A percentile compares a stretch with the other conserved stretches of the same genome.
Evolutionary conservation across 441 rosid genomes (phyloP).

Genomic region (Mallotus japonicus): DNA sequence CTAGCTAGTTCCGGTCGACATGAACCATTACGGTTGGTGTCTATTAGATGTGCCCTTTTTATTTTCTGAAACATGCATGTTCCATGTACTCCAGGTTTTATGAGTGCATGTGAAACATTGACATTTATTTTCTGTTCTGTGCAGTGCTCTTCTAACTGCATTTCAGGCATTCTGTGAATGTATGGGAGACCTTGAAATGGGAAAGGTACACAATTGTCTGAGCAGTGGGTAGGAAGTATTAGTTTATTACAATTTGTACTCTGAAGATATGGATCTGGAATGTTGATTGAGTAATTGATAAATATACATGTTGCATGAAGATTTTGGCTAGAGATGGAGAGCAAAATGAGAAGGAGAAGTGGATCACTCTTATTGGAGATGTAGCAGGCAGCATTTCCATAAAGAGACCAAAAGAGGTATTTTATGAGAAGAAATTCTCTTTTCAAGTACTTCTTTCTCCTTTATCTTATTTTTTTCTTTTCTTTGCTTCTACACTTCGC

Average conservation of each 20-base stretch:
- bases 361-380: constrained; percentile 90
- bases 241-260: not conserved
- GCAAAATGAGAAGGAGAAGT: constrained; percentile 85
- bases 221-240: not conserved
- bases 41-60: constrained; percentile 6
- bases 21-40: constrained; percentile 78
- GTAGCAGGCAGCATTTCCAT: constrained; percentile 90
- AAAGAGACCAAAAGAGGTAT: constrained; percentile 98
- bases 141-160: constrained; percentile 88
- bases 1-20: constrained; percentile 80
- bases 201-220: constrained; percentile 62
- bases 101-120: not conserved
- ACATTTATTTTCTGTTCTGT: constrained; percentile 24
- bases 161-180: constrained; percentile 99
- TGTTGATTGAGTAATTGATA: constrained; percentile 19
- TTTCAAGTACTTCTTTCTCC: not conserved
- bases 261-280: not conserved
- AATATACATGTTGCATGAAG: constrained; percentile 37
- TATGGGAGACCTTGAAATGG: constrained; percentile 99
- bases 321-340: constrained; percentile 92
- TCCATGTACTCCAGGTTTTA: constrained; percentile 7
- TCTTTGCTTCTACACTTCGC: not conserved
- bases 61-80: constrained; percentile 17
- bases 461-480: not conserved
- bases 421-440: constrained; percentile 10